phyloP scores from a whole-genome alignment of 2,329 filamentous ascomycete genomes.

The Colletotrichum tabaci region DNA sequence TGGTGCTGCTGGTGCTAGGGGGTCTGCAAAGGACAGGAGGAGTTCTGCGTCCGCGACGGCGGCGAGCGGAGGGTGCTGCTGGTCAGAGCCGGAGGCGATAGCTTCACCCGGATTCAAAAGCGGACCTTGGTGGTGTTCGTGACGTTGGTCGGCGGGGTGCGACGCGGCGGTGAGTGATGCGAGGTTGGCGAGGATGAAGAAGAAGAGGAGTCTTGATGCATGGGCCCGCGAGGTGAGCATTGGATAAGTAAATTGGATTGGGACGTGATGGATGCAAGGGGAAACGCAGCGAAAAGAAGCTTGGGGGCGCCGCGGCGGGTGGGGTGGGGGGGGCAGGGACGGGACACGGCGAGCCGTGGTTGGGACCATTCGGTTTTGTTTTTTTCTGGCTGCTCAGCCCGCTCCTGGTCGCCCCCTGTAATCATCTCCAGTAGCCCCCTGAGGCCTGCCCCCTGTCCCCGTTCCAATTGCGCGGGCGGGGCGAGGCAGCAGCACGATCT shows the following conservation, averaged over 20 bases:
- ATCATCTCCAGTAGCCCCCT: no score
- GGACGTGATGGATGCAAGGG: not conserved
- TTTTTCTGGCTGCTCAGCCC: not conserved
- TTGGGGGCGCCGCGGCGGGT: constrained; percentile 1
- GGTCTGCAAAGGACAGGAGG: not conserved
- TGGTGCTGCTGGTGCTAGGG: not conserved
- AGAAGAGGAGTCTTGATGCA: constrained; percentile 3
- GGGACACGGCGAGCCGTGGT: not conserved
- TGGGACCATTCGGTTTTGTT: not conserved
- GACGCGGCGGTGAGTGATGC: not conserved
- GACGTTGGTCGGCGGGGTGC: not conserved
- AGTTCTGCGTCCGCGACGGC: constrained; percentile 18
- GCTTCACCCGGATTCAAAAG: not conserved
- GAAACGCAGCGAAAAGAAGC: constrained; percentile 2
- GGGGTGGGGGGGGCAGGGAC: not conserved
- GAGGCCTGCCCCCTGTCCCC: not conserved
- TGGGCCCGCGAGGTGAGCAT: constrained; percentile 17
- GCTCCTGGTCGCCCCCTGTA: no score
- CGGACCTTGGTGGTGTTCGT: constrained; percentile 7
- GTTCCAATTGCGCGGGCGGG: constrained; percentile 18
- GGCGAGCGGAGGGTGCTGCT: not conserved
- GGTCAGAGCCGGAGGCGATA: not conserved
- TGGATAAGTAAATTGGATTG: not conserved
- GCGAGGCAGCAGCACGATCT: not conserved
- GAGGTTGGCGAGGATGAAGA: constrained; percentile 15